Conservation (phyloP, 768 basidiomycete species). For the Kwoniella sp. region DNA sequence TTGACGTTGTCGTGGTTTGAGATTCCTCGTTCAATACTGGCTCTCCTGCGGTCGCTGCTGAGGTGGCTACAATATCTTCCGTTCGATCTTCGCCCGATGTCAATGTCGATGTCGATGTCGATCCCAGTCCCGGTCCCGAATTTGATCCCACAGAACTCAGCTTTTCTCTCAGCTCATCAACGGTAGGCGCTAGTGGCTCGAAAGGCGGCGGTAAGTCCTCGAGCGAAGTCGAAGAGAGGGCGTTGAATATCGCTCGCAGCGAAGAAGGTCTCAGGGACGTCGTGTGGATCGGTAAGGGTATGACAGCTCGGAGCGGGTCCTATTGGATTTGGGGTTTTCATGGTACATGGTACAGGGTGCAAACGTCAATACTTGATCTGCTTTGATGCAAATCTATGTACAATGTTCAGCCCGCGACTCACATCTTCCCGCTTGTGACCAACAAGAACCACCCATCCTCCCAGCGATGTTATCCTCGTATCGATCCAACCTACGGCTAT, state of each 20-base stretch:
- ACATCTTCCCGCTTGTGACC: slow-evolving; percentile 49
- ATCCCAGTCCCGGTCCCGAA: neutral
- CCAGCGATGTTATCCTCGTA: slow-evolving; percentile 35
- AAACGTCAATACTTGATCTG: neutral
- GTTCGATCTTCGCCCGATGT: neutral
- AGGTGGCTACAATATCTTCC: neutral
- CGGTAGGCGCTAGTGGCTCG: slow-evolving; percentile 24
- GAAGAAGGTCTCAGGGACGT: slow-evolving; percentile 48
- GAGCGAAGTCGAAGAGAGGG: slow-evolving; percentile 20
- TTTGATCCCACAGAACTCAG: neutral
- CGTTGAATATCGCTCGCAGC: slow-evolving; percentile 42
- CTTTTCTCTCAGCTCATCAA: slow-evolving; percentile 25
- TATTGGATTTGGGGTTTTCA: slow-evolving; percentile 15
- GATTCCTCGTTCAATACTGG: neutral
- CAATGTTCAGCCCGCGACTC: no score
- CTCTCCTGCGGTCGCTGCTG: neutral
- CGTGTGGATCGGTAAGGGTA: slow-evolving; percentile 51
- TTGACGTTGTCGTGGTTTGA: neutral
- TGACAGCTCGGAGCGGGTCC: slow-evolving; percentile 49
- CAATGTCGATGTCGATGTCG: neutral
- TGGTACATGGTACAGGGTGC: neutral
- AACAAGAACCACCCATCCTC: slow-evolving; percentile 48
- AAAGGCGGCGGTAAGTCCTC: slow-evolving; percentile 25
- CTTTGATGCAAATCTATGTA: neutral
- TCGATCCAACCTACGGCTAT: slow-evolving; percentile 54